A percentile compares a stretch with the other conserved stretches of the same genome.
These are phyloP conservation scores for Lithospermum erythrorhizon DNA, from an alignment of 257 asterid species.

Conservation along the genomic window DNA sequence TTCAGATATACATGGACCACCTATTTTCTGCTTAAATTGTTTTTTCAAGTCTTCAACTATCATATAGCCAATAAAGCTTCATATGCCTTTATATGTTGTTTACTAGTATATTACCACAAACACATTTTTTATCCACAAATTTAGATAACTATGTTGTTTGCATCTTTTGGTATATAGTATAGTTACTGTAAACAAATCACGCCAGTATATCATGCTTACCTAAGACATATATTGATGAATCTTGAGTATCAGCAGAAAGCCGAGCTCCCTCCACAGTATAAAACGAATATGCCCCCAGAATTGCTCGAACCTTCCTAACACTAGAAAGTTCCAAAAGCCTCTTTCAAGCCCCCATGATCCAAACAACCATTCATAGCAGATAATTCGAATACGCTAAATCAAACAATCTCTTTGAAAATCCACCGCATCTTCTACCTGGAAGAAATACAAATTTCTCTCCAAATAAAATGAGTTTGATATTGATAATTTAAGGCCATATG, in stretches of 20 bases:
- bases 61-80: not conserved
- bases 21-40: too few relatives aligned
- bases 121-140: not conserved
- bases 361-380: slow-evolving; percentile 83
- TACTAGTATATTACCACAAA: not conserved
- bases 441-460: not conserved
- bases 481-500: not conserved
- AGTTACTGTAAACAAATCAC: slow-evolving; percentile 6
- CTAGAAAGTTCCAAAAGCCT: slow-evolving; percentile 68
- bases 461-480: not conserved
- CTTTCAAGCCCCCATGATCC: slow-evolving; percentile 98
- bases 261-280: slow-evolving; percentile 95
- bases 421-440: slow-evolving; percentile 59
- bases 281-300: slow-evolving; percentile 93
- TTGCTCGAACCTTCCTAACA: slow-evolving; percentile 78
- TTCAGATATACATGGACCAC: too few relatives aligned
- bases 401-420: slow-evolving; percentile 71
- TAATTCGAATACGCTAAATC: slow-evolving; percentile 69
- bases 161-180: slow-evolving; percentile 1
- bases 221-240: slow-evolving; percentile 90
- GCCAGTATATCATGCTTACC: slow-evolving; percentile 37
- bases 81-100: not conserved
- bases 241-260: slow-evolving; percentile 93
- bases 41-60: not conserved
- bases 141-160: not conserved